Evolutionary conservation across 371 early-diverging fungal species (phyloP).

Genomic region (Apophysomyces trapeziformis): DNA sequence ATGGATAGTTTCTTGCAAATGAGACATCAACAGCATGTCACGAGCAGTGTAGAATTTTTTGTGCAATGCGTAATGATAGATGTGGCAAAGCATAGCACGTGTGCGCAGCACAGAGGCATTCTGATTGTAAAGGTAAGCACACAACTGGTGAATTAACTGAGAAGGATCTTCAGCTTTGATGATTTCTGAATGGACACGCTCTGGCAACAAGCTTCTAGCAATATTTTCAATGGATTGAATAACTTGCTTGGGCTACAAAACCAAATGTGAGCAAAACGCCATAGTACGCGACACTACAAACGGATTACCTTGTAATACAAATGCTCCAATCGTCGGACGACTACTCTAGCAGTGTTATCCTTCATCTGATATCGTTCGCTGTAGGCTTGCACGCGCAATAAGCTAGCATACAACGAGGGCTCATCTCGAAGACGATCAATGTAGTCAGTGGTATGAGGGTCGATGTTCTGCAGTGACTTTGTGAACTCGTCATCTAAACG

Average conservation of each 20-base stretch:
- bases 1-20: slow-evolving; percentile 92
- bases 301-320: slow-evolving; percentile 87
- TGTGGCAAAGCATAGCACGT: slow-evolving; percentile 96
- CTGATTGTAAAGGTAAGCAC: slow-evolving; percentile 89
- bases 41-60: slow-evolving; percentile 92
- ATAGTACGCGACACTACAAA: background rate
- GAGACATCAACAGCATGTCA: slow-evolving; percentile 97
- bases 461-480: slow-evolving; percentile 92
- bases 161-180: slow-evolving; percentile 57
- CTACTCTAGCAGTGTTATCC: slow-evolving; percentile 68
- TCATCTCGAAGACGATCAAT: slow-evolving; percentile 94
- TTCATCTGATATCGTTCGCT: slow-evolving; percentile 65
- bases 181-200: slow-evolving; percentile 42
- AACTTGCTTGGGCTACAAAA: slow-evolving; percentile 54
- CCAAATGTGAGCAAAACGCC: background rate
- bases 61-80: slow-evolving; percentile 95
- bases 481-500: slow-evolving; percentile 97
- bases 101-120: slow-evolving; percentile 85
- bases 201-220: slow-evolving; percentile 42
- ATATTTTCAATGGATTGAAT: slow-evolving; percentile 53
- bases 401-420: slow-evolving; percentile 81
- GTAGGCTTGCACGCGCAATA: slow-evolving; percentile 89
- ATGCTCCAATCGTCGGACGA: slow-evolving; percentile 93
- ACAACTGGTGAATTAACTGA: slow-evolving; percentile 78
- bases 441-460: slow-evolving; percentile 96